These are phyloP conservation scores for Alisma plantagoaquatica DNA, from an alignment of 106 monocot genomes.

Conservation along the genomic window DNA sequence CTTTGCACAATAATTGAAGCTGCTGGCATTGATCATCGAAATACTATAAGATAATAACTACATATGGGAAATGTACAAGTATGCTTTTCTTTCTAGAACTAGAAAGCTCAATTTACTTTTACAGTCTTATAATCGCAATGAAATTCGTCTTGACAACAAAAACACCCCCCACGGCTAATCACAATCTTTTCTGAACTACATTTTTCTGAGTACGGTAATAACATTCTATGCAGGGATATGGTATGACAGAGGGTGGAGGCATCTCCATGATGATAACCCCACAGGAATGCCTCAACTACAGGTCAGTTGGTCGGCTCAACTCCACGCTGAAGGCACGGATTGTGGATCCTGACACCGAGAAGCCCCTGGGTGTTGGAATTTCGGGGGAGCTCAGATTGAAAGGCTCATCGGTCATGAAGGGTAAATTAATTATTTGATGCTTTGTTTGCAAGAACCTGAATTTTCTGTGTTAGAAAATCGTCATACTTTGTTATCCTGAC, in stretches of 20 bases:
- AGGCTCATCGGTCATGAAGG: constrained; percentile 60
- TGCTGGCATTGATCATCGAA: too few relatives aligned
- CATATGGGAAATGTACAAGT: too few relatives aligned
- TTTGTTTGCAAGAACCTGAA: not conserved
- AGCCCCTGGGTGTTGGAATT: constrained; percentile 26
- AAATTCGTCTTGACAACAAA: too few relatives aligned
- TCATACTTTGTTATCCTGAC: not conserved
- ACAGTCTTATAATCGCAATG: too few relatives aligned
- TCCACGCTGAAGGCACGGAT: constrained; percentile 35
- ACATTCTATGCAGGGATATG: not conserved
- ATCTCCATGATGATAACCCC: not conserved
- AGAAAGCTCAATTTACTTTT: too few relatives aligned
- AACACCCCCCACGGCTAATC: too few relatives aligned
- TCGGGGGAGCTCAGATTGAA: constrained; percentile 65
- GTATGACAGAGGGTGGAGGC: not conserved
- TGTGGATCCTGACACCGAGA: constrained; percentile 45
- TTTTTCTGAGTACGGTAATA: too few relatives aligned
- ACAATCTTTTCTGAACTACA: too few relatives aligned
- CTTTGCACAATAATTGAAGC: too few relatives aligned
- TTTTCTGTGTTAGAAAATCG: not conserved
- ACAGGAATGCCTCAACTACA: constrained; percentile 25
- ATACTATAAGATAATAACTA: too few relatives aligned
- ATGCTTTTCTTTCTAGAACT: too few relatives aligned
- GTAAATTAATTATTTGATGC: constrained; percentile 7
- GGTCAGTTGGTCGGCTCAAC: constrained; percentile 35